phyloP scores from a whole-genome alignment of 2,329 filamentous ascomycete species.

The Xylariaceae sp. region DNA sequence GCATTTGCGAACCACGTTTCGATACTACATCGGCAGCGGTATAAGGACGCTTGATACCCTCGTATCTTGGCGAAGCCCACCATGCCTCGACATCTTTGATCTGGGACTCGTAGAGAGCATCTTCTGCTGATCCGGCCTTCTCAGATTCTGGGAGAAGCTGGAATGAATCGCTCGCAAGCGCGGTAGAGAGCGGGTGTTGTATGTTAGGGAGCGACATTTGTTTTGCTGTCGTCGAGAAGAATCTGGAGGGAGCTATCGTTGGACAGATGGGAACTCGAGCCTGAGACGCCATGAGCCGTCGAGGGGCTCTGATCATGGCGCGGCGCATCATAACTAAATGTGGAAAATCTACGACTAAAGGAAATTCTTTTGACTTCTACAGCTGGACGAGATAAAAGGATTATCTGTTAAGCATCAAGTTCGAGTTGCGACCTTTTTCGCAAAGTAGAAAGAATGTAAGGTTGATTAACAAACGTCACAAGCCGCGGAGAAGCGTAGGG shows the following conservation, averaged over 20 bases:
- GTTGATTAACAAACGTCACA: slow-evolving; percentile 1
- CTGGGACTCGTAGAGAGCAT: slow-evolving; percentile 79
- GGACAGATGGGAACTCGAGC: slow-evolving; percentile 15
- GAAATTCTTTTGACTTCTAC: no score
- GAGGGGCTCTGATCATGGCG: slow-evolving; percentile 24
- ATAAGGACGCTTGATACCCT: slow-evolving; percentile 89
- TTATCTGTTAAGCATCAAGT: no score
- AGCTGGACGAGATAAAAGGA: no score
- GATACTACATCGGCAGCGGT: slow-evolving; percentile 86
- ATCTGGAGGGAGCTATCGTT: slow-evolving; percentile 20
- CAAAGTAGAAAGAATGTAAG: background rate
- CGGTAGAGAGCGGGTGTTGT: slow-evolving; percentile 57
- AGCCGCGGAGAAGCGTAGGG: slow-evolving; percentile 4
- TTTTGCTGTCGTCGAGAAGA: slow-evolving; percentile 37
- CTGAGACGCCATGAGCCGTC: slow-evolving; percentile 17
- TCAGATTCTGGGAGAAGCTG: slow-evolving; percentile 75
- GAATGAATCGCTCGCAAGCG: slow-evolving; percentile 70
- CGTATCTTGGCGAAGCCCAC: slow-evolving; percentile 83
- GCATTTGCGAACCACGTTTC: slow-evolving; percentile 83
- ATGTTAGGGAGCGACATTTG: slow-evolving; percentile 56
- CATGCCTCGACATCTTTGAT: slow-evolving; percentile 81
- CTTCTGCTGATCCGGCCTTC: slow-evolving; percentile 77
- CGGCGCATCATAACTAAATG: slow-evolving; percentile 27
- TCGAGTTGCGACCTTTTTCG: no score
- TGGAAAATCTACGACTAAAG: background rate